phyloP scores from a whole-genome alignment of 441 rosid genomes.

The Raphanus hybrid region DNA sequence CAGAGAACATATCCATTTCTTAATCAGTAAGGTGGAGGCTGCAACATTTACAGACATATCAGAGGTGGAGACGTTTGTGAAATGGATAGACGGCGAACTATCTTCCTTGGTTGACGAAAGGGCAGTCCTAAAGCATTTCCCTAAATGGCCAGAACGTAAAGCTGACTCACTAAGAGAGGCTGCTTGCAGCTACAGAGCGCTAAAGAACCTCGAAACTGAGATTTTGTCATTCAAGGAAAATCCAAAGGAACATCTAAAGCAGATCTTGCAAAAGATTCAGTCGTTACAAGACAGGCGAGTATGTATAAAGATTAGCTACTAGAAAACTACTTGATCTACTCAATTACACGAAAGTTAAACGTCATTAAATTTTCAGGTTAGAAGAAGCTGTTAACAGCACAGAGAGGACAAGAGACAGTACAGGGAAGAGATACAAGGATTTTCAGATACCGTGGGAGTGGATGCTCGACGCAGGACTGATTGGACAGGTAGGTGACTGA shows the following conservation, averaged over 20 bases:
- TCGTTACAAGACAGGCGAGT: constrained; percentile 86
- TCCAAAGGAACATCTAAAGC: constrained; percentile 51
- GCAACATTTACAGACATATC: constrained; percentile 57
- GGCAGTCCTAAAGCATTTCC: constrained; percentile 77
- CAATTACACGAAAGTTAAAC: constrained; percentile 12
- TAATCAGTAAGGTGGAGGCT: constrained; percentile 64
- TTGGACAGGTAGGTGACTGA: constrained; percentile 65
- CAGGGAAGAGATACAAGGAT: constrained; percentile 63
- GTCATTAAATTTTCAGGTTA: constrained; percentile 51
- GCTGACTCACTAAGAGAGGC: constrained; percentile 77
- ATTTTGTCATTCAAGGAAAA: constrained; percentile 57
- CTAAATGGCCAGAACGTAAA: constrained; percentile 76
- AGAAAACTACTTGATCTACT: constrained; percentile 18
- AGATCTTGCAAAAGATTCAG: constrained; percentile 57
- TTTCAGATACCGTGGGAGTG: constrained; percentile 78
- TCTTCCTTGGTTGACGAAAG: constrained; percentile 76
- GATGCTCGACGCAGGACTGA: constrained; percentile 69
- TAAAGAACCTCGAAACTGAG: constrained; percentile 58
- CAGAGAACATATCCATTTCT: constrained; percentile 58
- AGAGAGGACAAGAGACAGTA: constrained; percentile 62
- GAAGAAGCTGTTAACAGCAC: constrained; percentile 57
- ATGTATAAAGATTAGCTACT: constrained; percentile 49
- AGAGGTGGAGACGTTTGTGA: constrained; percentile 66
- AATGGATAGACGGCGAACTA: constrained; percentile 69
- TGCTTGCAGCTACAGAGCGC: constrained; percentile 61